Evolutionary conservation across 2,329 filamentous ascomycete genomes (phyloP), one percentile per base, ranked within the genome.

Genomic region (Aspergillus sp.): DNA sequence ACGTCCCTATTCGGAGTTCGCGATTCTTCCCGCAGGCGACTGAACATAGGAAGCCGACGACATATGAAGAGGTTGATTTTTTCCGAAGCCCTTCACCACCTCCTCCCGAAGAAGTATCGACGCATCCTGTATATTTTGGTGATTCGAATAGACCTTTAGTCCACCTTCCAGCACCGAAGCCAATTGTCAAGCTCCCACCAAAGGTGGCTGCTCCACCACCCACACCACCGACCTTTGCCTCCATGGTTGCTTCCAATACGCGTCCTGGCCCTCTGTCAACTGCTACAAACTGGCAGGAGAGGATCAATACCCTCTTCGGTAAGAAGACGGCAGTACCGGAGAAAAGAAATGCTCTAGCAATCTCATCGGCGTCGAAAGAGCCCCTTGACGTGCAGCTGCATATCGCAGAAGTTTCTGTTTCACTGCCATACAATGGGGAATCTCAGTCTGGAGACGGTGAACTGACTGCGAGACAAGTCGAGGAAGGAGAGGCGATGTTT

Each of bases 141-240:
- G 77, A 82, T 60, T 71, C 70, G 12, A 72, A 70, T 31, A 78
- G 79, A 40, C 85, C 85, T 3, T 68, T 82, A 44, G 84, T 88
- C 48, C 82, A 81, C 64, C 75, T 88, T 41, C 85, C 85, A 3
- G 78, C 73, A 31, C 82, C 83, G 14, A 84, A 88, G 55, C 90
- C 91, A 33, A 84, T 91, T 25, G 93, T 98, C 12, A 91, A 88
- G 69, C 82, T 98, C 4, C 93, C 91, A 3, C 91, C 90, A 7
- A 76, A 79, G 17, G 71, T 76, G 49, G 69, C 77, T 21, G 69
- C 72, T 56, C 70, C 77, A 46, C 76, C 78, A 39, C 66, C 75
- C 50, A 79, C 77, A 37, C 77, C 80, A 11, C 76, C 79, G 63
- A 67, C 73, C 51, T 68, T 82, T 74, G 67, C 82, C 73, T 73